Base-by-base conservation (phyloP, 1,139 yeast genomes). In the Saccharomycopsis hybrid region DNA sequence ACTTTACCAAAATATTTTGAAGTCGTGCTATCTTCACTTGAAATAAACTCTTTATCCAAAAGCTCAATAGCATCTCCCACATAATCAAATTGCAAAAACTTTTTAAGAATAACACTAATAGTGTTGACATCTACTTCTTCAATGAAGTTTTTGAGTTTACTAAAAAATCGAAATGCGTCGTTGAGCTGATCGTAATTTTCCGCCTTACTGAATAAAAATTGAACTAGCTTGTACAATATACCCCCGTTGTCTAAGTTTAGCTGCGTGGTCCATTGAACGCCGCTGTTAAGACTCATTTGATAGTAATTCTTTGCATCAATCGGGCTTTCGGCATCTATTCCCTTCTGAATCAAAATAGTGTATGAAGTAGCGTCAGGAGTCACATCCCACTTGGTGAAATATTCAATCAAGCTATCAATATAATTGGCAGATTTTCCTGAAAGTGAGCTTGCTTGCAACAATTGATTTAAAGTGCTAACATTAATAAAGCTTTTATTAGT, bases 51-150 rank as follows among this genome's bases (percentile, higher is more conserved):
- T 51, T 82, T 69, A 44, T 75, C 72, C 58, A 85, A 65, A 57
- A 82, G 71, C 54, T 74, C 78, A 27, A 80, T 74, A 2, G 77
- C 76, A 60, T 82, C 87, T 2, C 79, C 81, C 4, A 78, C 72
- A 51, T 68, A 72, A 41, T 76, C 74, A 2, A 69, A 72, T 4
- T 67, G 63, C 24, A 83, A 57, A 65, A 82, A 74, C 59, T 71
- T 65, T 11, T 60, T 56, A 18, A 80, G 65, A 57, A 84, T 60
- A 2, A 73, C 72, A 9, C 67, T 70, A 42, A 82, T 72, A 0
- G 84, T 72, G 3, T 59, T 61, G 13, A 70, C 63, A 38, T 72
- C 70, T 9, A 76, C 55, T 3, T 58, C 57, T 18, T 70, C 72
- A 5, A 68, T 66, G 55, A 68, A 73, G 33, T 62, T 61, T 50